Base-by-base conservation (phyloP, 2,329 filamentous ascomycete species). In the Nakataea oryzae region DNA sequence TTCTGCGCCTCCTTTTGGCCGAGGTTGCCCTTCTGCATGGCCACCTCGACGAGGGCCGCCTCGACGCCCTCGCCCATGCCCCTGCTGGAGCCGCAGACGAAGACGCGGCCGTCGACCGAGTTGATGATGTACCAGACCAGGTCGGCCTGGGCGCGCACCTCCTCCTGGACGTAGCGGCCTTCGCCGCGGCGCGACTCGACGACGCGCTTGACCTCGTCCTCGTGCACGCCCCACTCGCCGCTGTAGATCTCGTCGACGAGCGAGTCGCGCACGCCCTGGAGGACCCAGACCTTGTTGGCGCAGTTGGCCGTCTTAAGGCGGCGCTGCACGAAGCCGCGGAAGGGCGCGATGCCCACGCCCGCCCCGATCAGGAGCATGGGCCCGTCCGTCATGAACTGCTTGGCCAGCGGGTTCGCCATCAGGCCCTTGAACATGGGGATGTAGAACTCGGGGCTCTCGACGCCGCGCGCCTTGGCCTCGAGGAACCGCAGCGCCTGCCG, bases 101-200 rank as follows among this genome's bases (percentile, higher is more conserved):
- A 99, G 61, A 97, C 87, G 61, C 95, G 87, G 1, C 95, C 95
- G 70, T 99, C 95, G n/a, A 97, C 81, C 2, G 92, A 87, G 73
- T 97, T 97, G 79, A 96, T 90, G 66, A 97, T 92, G 74, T 91
- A 96, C 95, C 95, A 99, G 21, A 97, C 93, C n/a, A 97, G 83
- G 71, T 97, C 95, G 1, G 93, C 91, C 73, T 97, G 95, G 66
- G 90, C 83, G 13, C 85, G 81, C 11, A 99, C 93, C 74, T 97
- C 95, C 70, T 99, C 95, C 72, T 99, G 95, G 2, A 99, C 95
- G 71, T 99, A 99, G 66, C 89, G 88, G 65, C 91, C 90, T 68
- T 92, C 89, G 57, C 89, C 90, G 59, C 81, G 82, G 61, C 86
- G 86, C 67, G 84, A 90, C 74, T 95, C 85, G 13, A 93, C 88